A percentile compares a stretch with the other conserved stretches of the same genome.
phyloP scores from a whole-genome alignment of 208 protist species.

The Acanthamoeba lenticulata region DNA sequence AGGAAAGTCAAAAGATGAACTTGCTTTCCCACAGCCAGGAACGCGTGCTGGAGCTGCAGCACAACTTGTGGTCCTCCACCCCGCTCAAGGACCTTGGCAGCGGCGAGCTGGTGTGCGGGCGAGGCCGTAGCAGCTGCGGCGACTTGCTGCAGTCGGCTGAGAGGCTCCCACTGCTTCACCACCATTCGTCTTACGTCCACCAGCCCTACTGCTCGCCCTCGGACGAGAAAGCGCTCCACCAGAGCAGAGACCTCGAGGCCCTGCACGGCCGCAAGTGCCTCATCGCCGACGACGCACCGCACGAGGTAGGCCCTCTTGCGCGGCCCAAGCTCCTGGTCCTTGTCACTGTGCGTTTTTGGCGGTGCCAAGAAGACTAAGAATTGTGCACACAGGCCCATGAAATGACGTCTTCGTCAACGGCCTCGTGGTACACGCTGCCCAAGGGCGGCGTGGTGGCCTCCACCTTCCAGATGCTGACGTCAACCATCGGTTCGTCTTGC shows the following conservation, averaged over 20 bases:
- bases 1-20: not conserved
- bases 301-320: too few relatives aligned
- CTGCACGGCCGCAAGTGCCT: too few relatives aligned
- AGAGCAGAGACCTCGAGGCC: too few relatives aligned
- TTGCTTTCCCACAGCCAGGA: not conserved
- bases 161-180: not conserved
- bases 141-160: not conserved
- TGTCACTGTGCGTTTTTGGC: too few relatives aligned
- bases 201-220: not conserved
- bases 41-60: not conserved
- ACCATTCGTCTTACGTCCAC: not conserved
- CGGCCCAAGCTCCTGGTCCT: too few relatives aligned
- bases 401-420: not conserved
- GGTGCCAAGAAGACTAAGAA: too few relatives aligned
- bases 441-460: not conserved
- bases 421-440: not conserved
- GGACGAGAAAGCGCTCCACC: not conserved
- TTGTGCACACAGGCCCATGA: not conserved
- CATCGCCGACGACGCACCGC: too few relatives aligned
- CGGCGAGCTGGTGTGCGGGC: not conserved
- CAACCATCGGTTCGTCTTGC: not conserved
- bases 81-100: not conserved
- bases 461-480: conserved; percentile 1
- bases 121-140: not conserved
- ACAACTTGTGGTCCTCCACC: not conserved